A percentile compares a stretch with the other conserved stretches of the same genome.
phyloP scores from a whole-genome alignment of 2,329 filamentous ascomycete genomes.

The Aspergillus awamori region DNA sequence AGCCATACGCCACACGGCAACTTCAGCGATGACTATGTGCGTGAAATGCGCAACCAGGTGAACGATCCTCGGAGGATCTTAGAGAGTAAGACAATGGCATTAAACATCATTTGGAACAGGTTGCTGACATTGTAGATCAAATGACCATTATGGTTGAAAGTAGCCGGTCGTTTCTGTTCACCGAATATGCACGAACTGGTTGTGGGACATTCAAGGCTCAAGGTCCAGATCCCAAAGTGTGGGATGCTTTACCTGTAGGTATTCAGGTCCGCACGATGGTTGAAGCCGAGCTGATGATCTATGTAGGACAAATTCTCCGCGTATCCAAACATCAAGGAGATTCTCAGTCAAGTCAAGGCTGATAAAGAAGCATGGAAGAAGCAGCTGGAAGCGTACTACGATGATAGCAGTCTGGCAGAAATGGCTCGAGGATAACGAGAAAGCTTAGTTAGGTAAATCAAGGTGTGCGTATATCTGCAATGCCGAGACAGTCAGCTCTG shows the following conservation, averaged over 20 bases:
- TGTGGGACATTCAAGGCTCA: slow-evolving; percentile 32
- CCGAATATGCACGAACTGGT: slow-evolving; percentile 29
- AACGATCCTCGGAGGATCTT: slow-evolving; percentile 49
- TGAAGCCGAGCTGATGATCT: neutral
- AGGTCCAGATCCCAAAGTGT: slow-evolving; percentile 32
- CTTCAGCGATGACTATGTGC: slow-evolving; percentile 50
- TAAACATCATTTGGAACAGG: neutral
- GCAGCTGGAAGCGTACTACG: slow-evolving; percentile 26
- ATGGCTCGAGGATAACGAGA: slow-evolving; percentile 16
- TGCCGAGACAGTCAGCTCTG: too few species aligned
- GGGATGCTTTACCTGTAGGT: slow-evolving; percentile 32
- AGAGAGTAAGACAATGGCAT: slow-evolving; percentile 31
- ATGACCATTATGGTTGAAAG: slow-evolving; percentile 38
- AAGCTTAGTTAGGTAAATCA: neutral
- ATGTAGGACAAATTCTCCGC: slow-evolving; percentile 32
- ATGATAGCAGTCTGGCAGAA: slow-evolving; percentile 21
- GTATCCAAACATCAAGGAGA: slow-evolving; percentile 32
- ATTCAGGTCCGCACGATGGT: neutral
- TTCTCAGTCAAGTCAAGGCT: slow-evolving; percentile 29
- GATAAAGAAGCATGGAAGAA: slow-evolving; percentile 27
- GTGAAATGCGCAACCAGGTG: slow-evolving; percentile 49
- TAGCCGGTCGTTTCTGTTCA: slow-evolving; percentile 33
- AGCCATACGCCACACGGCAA: slow-evolving; percentile 34
- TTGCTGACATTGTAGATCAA: slow-evolving; percentile 25
- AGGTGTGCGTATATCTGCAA: too few species aligned